A percentile compares a stretch with the other conserved stretches of the same genome.
phyloP scores from a whole-genome alignment of 768 basidiomycete species.

The Suillus bovinus region DNA sequence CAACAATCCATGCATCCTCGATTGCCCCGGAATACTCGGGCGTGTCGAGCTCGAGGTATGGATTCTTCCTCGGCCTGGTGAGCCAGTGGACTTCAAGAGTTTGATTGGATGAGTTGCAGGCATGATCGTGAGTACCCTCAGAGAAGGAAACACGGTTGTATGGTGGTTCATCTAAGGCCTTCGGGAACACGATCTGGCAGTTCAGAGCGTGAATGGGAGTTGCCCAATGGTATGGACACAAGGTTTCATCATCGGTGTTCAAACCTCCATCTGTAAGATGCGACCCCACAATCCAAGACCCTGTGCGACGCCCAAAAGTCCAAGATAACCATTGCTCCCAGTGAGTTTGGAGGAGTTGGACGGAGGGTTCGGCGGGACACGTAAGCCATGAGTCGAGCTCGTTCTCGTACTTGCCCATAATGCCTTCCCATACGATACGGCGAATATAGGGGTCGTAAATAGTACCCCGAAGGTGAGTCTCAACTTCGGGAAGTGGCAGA shows the following conservation, averaged over 20 bases:
- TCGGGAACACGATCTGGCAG: constrained; percentile 82
- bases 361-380: constrained; percentile 48
- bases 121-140: constrained; percentile 11
- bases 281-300: constrained; percentile 17
- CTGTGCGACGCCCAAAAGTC: constrained; percentile 1
- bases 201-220: constrained; percentile 72
- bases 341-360: constrained; percentile 15
- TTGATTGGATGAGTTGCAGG: not conserved
- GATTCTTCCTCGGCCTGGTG: constrained; percentile 21
- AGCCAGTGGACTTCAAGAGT: not conserved
- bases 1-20: constrained; percentile 65
- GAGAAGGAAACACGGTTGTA: constrained; percentile 25
- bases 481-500: constrained; percentile 66
- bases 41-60: constrained; percentile 75
- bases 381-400: constrained; percentile 64
- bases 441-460: constrained; percentile 90
- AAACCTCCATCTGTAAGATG: constrained; percentile 26
- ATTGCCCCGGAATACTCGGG: constrained; percentile 76
- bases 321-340: constrained; percentile 33
- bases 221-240: constrained; percentile 84
- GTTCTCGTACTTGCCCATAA: constrained; percentile 60
- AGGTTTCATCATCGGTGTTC: constrained; percentile 49
- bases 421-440: constrained; percentile 83
- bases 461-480: constrained; percentile 64
- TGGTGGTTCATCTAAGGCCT: constrained; percentile 55